A percentile compares a stretch with the other conserved stretches of the same genome.
These are phyloP conservation scores for Alternaria dauci DNA, from an alignment of 2,329 filamentous ascomycete genomes.

Conservation along the genomic window DNA sequence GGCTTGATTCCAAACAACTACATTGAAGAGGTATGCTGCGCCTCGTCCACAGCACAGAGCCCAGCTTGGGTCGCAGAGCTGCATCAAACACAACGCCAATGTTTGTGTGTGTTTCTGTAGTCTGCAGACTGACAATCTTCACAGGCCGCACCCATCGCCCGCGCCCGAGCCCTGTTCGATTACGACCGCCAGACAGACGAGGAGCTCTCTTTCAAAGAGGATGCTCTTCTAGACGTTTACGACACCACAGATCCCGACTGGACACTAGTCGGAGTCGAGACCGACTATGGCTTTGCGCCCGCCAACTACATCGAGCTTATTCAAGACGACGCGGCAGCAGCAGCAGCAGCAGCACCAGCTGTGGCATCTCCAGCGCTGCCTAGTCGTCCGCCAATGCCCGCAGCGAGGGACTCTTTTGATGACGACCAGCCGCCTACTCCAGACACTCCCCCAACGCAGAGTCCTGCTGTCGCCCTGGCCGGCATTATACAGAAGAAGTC, in stretches of 20 bases:
- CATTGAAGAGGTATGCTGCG: conserved; percentile 76
- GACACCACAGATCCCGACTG: conserved; percentile 94
- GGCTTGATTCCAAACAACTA: conserved; percentile 95
- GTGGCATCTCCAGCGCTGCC: conserved; percentile 58
- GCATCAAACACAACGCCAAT: conserved; percentile 1
- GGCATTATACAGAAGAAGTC: conserved; percentile 61
- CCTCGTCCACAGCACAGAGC: neutral
- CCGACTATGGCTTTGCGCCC: conserved; percentile 92
- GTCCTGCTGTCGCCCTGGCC: conserved; percentile 68
- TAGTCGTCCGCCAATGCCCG: conserved; percentile 47
- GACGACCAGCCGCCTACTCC: conserved; percentile 55
- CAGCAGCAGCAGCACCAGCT: conserved; percentile 26
- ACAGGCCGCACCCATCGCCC: conserved; percentile 68
- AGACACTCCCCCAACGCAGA: conserved; percentile 57
- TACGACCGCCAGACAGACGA: conserved; percentile 97
- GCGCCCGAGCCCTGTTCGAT: conserved; percentile 95
- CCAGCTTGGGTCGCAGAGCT: conserved; percentile 1
- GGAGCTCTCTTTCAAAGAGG: conserved; percentile 94
- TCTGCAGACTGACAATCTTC: conserved; percentile 14
- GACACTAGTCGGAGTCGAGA: conserved; percentile 86
- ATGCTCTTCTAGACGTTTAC: conserved; percentile 82
- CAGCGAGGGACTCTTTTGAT: conserved; percentile 56
- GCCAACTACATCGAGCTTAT: conserved; percentile 91
- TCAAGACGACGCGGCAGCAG: conserved; percentile 54
- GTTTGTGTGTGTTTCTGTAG: neutral